Evolutionary conservation across 176 grass and related monocot genomes (phyloP).

Genomic region (Oryza rufipogon): DNA sequence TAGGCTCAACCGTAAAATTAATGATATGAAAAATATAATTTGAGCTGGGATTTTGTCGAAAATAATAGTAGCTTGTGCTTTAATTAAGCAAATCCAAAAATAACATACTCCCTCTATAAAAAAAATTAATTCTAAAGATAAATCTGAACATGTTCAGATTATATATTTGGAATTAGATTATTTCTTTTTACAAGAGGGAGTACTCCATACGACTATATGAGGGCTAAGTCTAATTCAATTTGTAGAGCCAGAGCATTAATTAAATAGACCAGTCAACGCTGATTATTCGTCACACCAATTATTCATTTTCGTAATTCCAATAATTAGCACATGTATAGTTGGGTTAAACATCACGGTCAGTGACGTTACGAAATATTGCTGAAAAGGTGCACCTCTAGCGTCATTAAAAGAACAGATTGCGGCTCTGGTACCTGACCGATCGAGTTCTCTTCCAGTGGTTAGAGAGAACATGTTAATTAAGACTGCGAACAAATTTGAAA

Average conservation of each 20-base stretch:
- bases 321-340: neutral
- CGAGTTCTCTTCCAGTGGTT: slow-evolving; percentile 13
- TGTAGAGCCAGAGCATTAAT: neutral
- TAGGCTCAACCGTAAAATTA: neutral
- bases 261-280: neutral
- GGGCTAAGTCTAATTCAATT: neutral
- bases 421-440: neutral
- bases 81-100: neutral
- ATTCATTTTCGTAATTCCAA: neutral
- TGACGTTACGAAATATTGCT: slow-evolving; percentile 17
- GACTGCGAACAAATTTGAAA: neutral
- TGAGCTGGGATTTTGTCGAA: neutral
- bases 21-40: neutral
- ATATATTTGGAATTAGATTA: no score
- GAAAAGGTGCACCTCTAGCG: neutral
- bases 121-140: no score
- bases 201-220: neutral
- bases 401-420: neutral
- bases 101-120: no score
- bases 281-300: slow-evolving; percentile 2
- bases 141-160: no score
- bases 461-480: neutral
- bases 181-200: no score
- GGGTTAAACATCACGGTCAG: slow-evolving; percentile 27
- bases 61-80: neutral